phyloP scores from a whole-genome alignment of 208 protist species.

The Acanthamoeba royreba region DNA sequence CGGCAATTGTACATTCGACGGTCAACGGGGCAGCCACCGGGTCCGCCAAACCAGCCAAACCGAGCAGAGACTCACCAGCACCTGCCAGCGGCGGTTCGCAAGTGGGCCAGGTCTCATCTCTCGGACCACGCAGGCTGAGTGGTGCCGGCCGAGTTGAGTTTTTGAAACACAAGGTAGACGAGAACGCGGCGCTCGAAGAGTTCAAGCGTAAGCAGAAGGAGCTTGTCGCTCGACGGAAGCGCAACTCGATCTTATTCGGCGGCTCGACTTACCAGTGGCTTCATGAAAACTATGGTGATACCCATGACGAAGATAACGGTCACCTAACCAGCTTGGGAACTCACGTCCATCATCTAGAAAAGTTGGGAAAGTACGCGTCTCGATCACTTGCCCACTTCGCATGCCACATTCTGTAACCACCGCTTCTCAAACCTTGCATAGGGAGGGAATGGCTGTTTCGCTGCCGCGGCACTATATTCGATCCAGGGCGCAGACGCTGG shows the following conservation, averaged over 20 bases:
- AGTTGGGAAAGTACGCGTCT: too few relatives aligned
- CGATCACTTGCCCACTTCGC: background rate
- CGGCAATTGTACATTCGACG: background rate
- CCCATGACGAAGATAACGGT: background rate
- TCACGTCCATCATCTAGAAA: too few relatives aligned
- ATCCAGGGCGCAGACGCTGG: background rate
- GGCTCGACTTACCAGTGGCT: background rate
- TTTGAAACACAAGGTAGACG: too few relatives aligned
- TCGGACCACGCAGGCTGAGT: background rate
- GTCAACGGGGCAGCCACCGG: background rate
- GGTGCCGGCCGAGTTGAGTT: background rate
- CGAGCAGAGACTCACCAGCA: background rate
- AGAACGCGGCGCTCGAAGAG: background rate
- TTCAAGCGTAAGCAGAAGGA: conserved; percentile 9
- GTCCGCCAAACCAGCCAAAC: background rate
- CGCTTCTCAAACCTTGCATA: background rate
- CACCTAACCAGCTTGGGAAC: too few relatives aligned
- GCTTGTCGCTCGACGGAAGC: background rate
- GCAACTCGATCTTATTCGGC: background rate
- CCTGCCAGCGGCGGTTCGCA: background rate
- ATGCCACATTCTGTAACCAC: background rate
- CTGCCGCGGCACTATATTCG: background rate
- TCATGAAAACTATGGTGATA: background rate
- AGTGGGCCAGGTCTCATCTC: background rate
- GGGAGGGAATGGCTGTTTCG: background rate